Conservation (phyloP, 306 rosid species). For the Prunus fruticosa region DNA sequence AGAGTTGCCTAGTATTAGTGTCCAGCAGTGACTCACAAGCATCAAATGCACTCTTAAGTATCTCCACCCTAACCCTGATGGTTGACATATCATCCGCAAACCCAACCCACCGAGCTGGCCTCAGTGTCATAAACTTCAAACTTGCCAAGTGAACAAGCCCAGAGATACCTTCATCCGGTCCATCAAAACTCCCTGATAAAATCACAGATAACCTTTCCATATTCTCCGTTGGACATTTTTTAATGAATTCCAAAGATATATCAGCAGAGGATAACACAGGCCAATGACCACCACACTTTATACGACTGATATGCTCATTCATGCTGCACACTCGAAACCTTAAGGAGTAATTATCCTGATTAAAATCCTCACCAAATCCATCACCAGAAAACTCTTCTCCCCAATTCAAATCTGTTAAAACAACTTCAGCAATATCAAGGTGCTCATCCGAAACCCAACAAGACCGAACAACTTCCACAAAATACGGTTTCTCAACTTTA, state of each 20-base stretch:
- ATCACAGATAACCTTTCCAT: conserved; percentile 45
- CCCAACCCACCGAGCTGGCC: conserved; percentile 54
- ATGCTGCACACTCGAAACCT: conserved; percentile 65
- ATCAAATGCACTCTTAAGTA: conserved; percentile 57
- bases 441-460: conserved; percentile 59
- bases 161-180: conserved; percentile 79
- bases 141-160: conserved; percentile 78
- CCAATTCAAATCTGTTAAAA: conserved; percentile 49
- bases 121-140: conserved; percentile 70
- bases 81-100: conserved; percentile 44
- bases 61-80: conserved; percentile 72
- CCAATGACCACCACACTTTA: conserved; percentile 90
- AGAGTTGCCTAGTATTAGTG: conserved; percentile 50
- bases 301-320: conserved; percentile 44
- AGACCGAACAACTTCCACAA: conserved; percentile 68
- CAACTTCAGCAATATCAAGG: conserved; percentile 80
- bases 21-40: conserved; percentile 82
- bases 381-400: conserved; percentile 54
- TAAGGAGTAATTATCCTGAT: conserved; percentile 41
- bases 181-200: conserved; percentile 79
- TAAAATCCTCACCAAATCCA: conserved; percentile 41
- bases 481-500: conserved; percentile 43
- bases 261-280: conserved; percentile 67
- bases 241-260: conserved; percentile 63
- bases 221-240: conserved; percentile 29